These are phyloP conservation scores for Barnettozyma botsteinii DNA, from an alignment of 805 yeast genomes.

Conservation along the genomic window DNA sequence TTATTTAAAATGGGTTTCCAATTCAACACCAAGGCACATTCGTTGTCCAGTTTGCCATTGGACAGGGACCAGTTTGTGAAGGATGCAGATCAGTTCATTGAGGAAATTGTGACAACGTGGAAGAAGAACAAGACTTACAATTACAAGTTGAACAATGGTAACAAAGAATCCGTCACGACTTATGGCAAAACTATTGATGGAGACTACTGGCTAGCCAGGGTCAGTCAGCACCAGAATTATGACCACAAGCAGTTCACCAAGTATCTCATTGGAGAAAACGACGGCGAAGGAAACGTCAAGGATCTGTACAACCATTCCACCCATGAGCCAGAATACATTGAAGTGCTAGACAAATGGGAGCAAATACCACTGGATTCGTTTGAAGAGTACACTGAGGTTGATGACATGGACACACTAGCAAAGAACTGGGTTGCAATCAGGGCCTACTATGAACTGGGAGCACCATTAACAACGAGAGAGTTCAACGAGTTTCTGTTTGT, in stretches of 20 bases:
- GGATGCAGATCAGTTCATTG: constrained; percentile 24
- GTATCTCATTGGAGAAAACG: constrained; percentile 27
- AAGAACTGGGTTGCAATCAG: constrained; percentile 27
- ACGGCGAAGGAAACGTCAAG: constrained; percentile 12
- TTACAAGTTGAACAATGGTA: constrained; percentile 23
- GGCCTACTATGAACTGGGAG: constrained; percentile 33
- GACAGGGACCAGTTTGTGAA: constrained; percentile 15
- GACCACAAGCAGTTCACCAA: constrained; percentile 24
- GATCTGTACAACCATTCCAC: constrained; percentile 28
- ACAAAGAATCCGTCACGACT: constrained; percentile 27
- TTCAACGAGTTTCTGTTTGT: constrained; percentile 32
- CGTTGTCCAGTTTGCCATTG: constrained; percentile 14
- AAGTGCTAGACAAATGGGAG: constrained; percentile 26
- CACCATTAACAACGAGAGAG: constrained; percentile 31
- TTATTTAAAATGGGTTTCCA: constrained; percentile 3
- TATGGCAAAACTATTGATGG: constrained; percentile 23
- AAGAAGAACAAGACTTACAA: constrained; percentile 28
- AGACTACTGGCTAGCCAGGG: constrained; percentile 33
- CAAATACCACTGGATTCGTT: constrained; percentile 19
- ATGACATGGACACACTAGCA: constrained; percentile 1
- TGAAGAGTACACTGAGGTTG: constrained; percentile 11
- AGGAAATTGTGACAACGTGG: constrained; percentile 25
- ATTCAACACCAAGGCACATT: constrained; percentile 14
- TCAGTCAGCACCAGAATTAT: constrained; percentile 22
- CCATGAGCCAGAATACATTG: constrained; percentile 31